Base-by-base conservation (phyloP, 2,329 filamentous ascomycete species). In the Penicillium sp. region DNA sequence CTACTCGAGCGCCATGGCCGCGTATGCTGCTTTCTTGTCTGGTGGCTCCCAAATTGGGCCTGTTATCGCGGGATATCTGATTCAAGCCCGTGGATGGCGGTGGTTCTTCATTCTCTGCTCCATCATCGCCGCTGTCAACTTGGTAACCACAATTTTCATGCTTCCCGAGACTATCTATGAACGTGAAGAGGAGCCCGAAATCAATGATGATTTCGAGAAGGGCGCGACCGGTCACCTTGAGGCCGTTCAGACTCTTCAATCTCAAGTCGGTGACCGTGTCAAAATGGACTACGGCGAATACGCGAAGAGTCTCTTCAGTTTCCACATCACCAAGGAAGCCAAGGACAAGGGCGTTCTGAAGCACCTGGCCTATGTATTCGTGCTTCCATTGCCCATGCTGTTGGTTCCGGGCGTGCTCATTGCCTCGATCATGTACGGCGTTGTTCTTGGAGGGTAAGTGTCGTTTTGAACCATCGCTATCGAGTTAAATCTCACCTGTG, bases 91-190 rank as follows among this genome's bases (percentile, higher is more conserved):
- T 28, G 71, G 71, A n/a, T 73, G 70, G 70, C 58, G 70, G 12
- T 74, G 69, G 69, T 70, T 69, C 49, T 72, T 71, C 53, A 70
- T 68, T 28, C 60, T 72, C 18, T 67, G 65, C 42, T 52, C 65
- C 4, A 72, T 73, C 34, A 51, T 72, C 12, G 63, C 55, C 13
- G 65, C 57, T 1, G 54, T 62, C 18, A 71, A 73, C 50, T 47
- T 71, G 3, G 49, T 67, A 15, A 56, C 60, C 7, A 64, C 63
- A 7, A 60, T 73, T n/a, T 63, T 72, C 52, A 53, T 71, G n/a
- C 57, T 71, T 6, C 70, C 69, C 1, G 71, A 73, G 47, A 73
- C 70, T 2, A 62, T 61, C 23, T 73, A 67, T 34, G 57, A 66
- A 24, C 53, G 55, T 12, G 62, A 69, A n/a, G 63, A 63, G 1